These are phyloP conservation scores for Dryadomyces quercivorus DNA, from an alignment of 2,329 filamentous ascomycete genomes.

Conservation along the genomic window DNA sequence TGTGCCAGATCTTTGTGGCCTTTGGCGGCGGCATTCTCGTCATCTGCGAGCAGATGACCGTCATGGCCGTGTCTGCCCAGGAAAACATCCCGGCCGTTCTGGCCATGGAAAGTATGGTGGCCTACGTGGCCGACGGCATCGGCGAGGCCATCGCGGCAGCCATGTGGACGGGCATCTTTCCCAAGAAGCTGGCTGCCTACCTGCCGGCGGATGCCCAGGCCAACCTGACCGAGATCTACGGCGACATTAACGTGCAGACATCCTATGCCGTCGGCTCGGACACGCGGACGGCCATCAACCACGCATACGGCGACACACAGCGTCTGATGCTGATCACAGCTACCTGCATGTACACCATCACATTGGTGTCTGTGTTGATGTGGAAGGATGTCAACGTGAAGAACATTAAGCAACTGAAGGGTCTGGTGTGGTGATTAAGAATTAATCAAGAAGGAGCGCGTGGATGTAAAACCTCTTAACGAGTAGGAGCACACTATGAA, in stretches of 20 bases:
- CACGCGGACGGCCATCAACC: conserved; percentile 39
- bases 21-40: conserved; percentile 45
- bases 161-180: conserved; percentile 48
- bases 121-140: conserved; percentile 45
- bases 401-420: conserved; percentile 18
- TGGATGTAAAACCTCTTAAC: neutral
- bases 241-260: conserved; percentile 36
- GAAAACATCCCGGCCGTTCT: conserved; percentile 16
- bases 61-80: conserved; percentile 41
- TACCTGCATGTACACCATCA: conserved; percentile 18
- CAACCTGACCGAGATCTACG: conserved; percentile 28
- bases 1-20: conserved; percentile 41
- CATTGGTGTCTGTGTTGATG: conserved; percentile 3
- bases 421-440: neutral
- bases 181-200: conserved; percentile 32
- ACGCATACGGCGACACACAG: conserved; percentile 41
- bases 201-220: conserved; percentile 30
- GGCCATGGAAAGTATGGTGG: conserved; percentile 25
- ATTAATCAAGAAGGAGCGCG: neutral
- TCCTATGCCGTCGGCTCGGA: conserved; percentile 35
- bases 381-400: conserved; percentile 17
- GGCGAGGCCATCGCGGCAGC: conserved; percentile 45
- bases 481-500: conserved; percentile 1
- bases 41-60: conserved; percentile 44
- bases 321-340: conserved; percentile 33